These are phyloP conservation scores for Jackrogersella multiformis DNA, from an alignment of 495 filamentous ascomycete genomes.

Conservation along the genomic window DNA sequence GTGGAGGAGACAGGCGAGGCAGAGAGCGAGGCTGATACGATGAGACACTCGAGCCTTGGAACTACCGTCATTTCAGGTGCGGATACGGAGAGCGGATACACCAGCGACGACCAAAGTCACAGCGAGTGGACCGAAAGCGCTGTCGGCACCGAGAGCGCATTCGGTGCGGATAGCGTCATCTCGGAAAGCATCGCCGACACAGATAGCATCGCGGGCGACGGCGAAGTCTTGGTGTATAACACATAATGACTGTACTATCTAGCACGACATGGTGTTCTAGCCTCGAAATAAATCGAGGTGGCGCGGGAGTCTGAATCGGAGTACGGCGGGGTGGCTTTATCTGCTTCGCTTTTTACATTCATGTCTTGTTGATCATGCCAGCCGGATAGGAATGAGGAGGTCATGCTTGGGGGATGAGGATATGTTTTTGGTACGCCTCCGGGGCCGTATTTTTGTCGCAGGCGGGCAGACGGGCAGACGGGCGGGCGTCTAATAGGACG, in stretches of 20 bases:
- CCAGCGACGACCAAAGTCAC: slow-evolving; percentile 40
- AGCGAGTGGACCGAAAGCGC: slow-evolving; percentile 50
- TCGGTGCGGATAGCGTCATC: slow-evolving; percentile 19
- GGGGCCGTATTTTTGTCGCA: no score
- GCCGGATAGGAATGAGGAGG: slow-evolving; percentile 1
- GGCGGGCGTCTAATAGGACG: slow-evolving; percentile 1
- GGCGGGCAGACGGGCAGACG: no score
- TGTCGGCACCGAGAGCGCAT: slow-evolving; percentile 19
- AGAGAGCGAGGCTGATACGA: slow-evolving; percentile 43
- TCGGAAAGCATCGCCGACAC: slow-evolving; percentile 42
- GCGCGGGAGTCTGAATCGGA: slow-evolving; percentile 11
- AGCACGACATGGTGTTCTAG: background rate
- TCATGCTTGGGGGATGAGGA: slow-evolving; percentile 9
- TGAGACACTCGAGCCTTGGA: slow-evolving; percentile 45
- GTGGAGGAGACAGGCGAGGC: slow-evolving; percentile 30
- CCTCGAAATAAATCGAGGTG: background rate
- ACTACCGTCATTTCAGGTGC: slow-evolving; percentile 68
- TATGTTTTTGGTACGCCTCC: slow-evolving; percentile 22
- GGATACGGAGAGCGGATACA: slow-evolving; percentile 47
- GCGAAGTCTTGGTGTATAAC: slow-evolving; percentile 35
- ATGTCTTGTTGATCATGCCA: slow-evolving; percentile 10
- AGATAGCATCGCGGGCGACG: slow-evolving; percentile 42
- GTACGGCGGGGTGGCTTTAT: slow-evolving; percentile 4
- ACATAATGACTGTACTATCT: slow-evolving; percentile 12
- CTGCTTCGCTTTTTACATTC: background rate